phyloP scores from a whole-genome alignment of 495 filamentous ascomycete genomes.

The Neurospora terricola region DNA sequence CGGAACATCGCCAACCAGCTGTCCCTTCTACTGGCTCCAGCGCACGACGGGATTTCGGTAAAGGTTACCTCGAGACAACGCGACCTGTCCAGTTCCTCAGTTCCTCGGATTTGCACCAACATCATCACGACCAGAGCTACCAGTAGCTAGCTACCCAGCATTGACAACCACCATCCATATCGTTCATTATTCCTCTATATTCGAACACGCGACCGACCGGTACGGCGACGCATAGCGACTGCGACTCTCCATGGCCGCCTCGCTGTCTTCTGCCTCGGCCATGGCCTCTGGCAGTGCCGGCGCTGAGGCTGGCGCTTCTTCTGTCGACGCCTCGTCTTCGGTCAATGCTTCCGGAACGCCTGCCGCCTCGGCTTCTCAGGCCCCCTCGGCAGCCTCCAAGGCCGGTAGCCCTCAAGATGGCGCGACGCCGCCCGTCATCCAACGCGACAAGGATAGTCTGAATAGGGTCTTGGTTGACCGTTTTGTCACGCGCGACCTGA shows the following conservation, averaged over 20 bases:
- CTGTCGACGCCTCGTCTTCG: constrained; percentile 5
- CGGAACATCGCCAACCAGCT: not conserved
- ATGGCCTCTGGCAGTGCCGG: constrained; percentile 5
- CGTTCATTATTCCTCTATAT: not conserved
- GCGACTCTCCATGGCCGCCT: constrained; percentile 19
- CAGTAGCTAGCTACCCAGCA: not conserved
- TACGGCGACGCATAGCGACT: not conserved
- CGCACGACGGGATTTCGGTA: not conserved
- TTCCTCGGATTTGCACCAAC: not conserved
- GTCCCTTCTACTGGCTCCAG: not conserved
- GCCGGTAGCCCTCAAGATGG: constrained; percentile 20
- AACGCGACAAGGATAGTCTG: constrained; percentile 35
- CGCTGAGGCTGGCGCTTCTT: constrained; percentile 2
- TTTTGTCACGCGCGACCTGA: constrained; percentile 66
- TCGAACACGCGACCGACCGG: not conserved
- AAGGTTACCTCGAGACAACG: not conserved
- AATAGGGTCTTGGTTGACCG: constrained; percentile 60
- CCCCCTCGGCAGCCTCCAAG: constrained; percentile 21
- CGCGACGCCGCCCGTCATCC: constrained; percentile 14
- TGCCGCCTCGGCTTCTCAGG: constrained; percentile 14
- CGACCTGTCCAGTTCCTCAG: not conserved
- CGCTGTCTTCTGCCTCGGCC: constrained; percentile 13
- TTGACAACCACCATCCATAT: not conserved
- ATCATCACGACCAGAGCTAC: not conserved
- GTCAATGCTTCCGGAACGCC: constrained; percentile 9